Percentiles rank a stretch among this genome's conserved stretches.
These are phyloP conservation scores for Trichophaea hybrida DNA, from an alignment of 2,329 filamentous ascomycete genomes.

Conservation along the genomic window DNA sequence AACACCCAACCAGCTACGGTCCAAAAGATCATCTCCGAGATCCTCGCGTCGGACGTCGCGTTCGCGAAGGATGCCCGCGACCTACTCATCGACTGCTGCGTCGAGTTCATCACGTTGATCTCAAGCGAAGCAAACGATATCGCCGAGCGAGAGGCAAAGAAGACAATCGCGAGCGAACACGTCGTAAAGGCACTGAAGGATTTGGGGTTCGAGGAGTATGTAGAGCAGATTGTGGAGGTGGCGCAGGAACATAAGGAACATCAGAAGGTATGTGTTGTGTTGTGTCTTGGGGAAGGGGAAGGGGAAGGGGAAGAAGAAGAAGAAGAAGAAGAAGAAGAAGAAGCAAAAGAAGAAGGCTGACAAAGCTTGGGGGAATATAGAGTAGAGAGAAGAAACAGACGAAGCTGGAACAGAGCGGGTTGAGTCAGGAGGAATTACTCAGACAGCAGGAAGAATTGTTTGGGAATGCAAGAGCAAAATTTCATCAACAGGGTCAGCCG, in stretches of 20 bases:
- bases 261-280: conserved; percentile 65
- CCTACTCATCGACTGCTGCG: conserved; percentile 92
- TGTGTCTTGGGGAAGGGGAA: background rate
- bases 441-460: conserved; percentile 86
- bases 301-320: background rate
- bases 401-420: conserved; percentile 87
- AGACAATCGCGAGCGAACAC: conserved; percentile 96
- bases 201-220: conserved; percentile 83
- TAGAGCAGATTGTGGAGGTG: conserved; percentile 71
- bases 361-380: conserved; percentile 35
- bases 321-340: too few relatives aligned
- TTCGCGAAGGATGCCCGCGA: conserved; percentile 95
- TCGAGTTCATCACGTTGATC: conserved; percentile 96
- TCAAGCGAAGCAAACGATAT: conserved; percentile 99
- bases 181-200: conserved; percentile 89
- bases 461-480: conserved; percentile 60
- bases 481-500: conserved; percentile 37
- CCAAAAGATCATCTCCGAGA: conserved; percentile 82
- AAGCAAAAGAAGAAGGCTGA: conserved; percentile 8
- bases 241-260: conserved; percentile 85
- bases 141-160: conserved; percentile 95
- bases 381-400: conserved; percentile 92
- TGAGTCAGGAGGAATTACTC: conserved; percentile 80
- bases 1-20: conserved; percentile 42
- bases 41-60: conserved; percentile 65